Evolutionary conservation across 2,329 filamentous ascomycete species (phyloP).

Genomic region (Fusarium domesticum): DNA sequence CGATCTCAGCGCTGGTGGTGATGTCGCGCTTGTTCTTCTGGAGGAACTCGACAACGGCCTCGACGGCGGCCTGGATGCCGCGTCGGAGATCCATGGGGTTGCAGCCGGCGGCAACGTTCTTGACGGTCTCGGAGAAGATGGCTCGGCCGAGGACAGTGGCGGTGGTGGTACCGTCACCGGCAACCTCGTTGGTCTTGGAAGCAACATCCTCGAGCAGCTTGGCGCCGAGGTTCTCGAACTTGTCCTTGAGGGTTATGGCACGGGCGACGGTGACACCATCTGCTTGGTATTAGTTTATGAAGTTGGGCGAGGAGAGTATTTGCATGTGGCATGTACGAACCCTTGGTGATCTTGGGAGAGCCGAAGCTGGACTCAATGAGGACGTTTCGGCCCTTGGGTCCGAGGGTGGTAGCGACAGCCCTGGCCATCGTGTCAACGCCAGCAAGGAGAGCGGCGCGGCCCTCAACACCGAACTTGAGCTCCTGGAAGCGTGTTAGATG

Average conservation of each 20-base stretch:
- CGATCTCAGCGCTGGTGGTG: conserved; percentile 94
- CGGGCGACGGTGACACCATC: conserved; percentile 88
- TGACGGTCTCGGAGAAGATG: conserved; percentile 99
- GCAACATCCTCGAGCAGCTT: conserved; percentile 96
- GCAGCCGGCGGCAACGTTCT: conserved; percentile 99
- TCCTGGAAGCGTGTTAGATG: conserved; percentile 58
- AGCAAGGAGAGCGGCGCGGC: conserved; percentile 78
- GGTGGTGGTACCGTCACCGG: conserved; percentile 97
- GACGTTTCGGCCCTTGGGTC: conserved; percentile 97
- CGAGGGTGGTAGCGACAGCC: conserved; percentile 92
- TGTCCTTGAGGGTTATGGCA: conserved; percentile 92
- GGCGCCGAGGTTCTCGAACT: conserved; percentile 99
- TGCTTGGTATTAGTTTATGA: conserved; percentile 36
- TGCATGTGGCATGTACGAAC: conserved; percentile 47
- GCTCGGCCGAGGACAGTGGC: conserved; percentile 94
- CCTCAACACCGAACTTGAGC: conserved; percentile 97
- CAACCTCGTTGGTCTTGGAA: conserved; percentile 98
- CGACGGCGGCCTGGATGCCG: conserved; percentile 94
- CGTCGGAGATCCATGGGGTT: conserved; percentile 99
- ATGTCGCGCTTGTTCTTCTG: conserved; percentile 97
- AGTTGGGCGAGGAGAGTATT: not conserved
- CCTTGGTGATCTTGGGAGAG: conserved; percentile 99
- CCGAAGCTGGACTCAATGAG: conserved; percentile 98
- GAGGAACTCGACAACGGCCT: conserved; percentile 90
- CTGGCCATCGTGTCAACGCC: conserved; percentile 97